Conservation (phyloP, 306 rosid species). For the Trichosanthes truncata region DNA sequence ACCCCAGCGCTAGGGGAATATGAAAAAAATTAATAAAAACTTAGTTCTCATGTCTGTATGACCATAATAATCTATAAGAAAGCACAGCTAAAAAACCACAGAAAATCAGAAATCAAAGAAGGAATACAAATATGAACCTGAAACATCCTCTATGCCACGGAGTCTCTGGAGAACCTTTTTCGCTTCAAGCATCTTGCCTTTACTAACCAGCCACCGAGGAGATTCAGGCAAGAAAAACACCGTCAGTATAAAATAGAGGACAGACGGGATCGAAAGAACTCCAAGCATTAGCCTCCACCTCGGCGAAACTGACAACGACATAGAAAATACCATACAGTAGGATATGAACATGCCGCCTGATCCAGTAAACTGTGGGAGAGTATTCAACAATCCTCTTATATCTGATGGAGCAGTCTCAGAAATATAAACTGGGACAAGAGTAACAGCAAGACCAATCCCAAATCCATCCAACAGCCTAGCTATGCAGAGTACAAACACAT, state of each 20-base stretch:
- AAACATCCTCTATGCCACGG: conserved; percentile 79
- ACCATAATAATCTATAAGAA: neutral
- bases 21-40: neutral
- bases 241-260: conserved; percentile 41
- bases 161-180: conserved; percentile 59
- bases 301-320: conserved; percentile 48
- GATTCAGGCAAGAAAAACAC: conserved; percentile 80
- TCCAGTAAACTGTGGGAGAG: conserved; percentile 78
- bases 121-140: conserved; percentile 35
- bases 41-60: neutral
- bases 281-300: conserved; percentile 80
- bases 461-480: conserved; percentile 74
- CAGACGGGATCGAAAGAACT: conserved; percentile 57
- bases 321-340: conserved; percentile 61
- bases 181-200: conserved; percentile 74
- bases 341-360: conserved; percentile 75
- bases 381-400: conserved; percentile 62
- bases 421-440: conserved; percentile 62
- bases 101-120: neutral
- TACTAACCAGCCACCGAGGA: conserved; percentile 85
- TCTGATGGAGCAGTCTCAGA: conserved; percentile 90
- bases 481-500: conserved; percentile 49
- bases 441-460: conserved; percentile 80
- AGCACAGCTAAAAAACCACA: neutral
- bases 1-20: neutral